Conservation (phyloP, 2,329 filamentous ascomycete genomes). For the Cadophora gregata region DNA sequence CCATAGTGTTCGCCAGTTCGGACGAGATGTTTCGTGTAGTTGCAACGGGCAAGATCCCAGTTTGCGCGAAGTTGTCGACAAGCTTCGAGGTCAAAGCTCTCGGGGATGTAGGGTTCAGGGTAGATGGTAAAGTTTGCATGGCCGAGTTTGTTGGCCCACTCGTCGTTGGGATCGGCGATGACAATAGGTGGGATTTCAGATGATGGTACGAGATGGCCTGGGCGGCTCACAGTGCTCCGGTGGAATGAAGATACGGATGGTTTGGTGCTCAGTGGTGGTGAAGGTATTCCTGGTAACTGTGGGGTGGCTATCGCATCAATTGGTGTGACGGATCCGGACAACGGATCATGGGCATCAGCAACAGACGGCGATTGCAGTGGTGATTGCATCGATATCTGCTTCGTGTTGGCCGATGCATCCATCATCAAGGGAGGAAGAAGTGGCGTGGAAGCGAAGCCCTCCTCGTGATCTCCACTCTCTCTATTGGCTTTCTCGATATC, state of each 20-base stretch:
- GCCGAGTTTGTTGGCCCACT: slow-evolving; percentile 84
- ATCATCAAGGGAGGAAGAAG: slow-evolving; percentile 82
- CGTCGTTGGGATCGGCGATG: slow-evolving; percentile 73
- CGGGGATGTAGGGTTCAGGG: slow-evolving; percentile 79
- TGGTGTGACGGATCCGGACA: slow-evolving; percentile 52
- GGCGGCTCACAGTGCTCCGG: slow-evolving; percentile 47
- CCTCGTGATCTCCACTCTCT: slow-evolving; percentile 56
- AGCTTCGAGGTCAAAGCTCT: slow-evolving; percentile 57
- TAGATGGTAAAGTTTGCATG: slow-evolving; percentile 93
- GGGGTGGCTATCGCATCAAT: slow-evolving; percentile 50
- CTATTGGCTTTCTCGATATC: slow-evolving; percentile 60
- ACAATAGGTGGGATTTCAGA: slow-evolving; percentile 68
- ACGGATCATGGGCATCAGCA: slow-evolving; percentile 54
- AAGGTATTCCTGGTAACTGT: slow-evolving; percentile 56
- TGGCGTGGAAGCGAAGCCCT: slow-evolving; percentile 78
- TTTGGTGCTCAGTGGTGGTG: slow-evolving; percentile 77
- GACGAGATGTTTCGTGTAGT: slow-evolving; percentile 88
- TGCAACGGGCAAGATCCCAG: slow-evolving; percentile 82
- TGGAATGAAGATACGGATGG: slow-evolving; percentile 80
- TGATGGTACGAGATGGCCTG: slow-evolving; percentile 55
- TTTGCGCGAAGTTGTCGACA: slow-evolving; percentile 73
- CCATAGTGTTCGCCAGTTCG: slow-evolving; percentile 92
- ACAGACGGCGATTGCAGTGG: slow-evolving; percentile 87
- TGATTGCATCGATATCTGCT: slow-evolving; percentile 68
- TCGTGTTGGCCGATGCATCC: slow-evolving; percentile 49